These are phyloP conservation scores for Dendrothele bispora DNA, from an alignment of 768 basidiomycete species.

Conservation along the genomic window DNA sequence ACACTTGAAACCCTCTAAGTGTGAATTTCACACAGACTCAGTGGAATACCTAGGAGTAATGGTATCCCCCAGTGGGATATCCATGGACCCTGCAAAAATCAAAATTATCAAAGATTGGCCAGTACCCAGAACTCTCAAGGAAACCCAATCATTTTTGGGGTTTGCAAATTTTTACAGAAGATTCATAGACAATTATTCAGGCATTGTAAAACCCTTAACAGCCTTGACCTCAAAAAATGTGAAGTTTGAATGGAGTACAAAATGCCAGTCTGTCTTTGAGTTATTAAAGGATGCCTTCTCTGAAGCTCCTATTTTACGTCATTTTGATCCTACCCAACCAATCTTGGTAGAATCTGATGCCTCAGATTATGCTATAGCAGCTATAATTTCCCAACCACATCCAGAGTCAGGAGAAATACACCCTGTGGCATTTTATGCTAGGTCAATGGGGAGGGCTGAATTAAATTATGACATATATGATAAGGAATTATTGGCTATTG, in stretches of 20 bases:
- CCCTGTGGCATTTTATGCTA: constrained; percentile 23
- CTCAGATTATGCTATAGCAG: constrained; percentile 15
- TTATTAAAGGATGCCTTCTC: constrained; percentile 14
- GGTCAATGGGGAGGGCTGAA: constrained; percentile 17
- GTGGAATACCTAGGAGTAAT: too few relatives aligned
- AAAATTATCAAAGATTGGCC: too few relatives aligned
- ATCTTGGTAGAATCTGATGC: constrained; percentile 13
- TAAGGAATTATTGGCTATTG: constrained; percentile 35
- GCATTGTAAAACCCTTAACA: too few relatives aligned
- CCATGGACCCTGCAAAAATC: too few relatives aligned
- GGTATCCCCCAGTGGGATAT: too few relatives aligned
- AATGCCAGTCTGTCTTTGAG: constrained; percentile 8
- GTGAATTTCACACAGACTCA: too few relatives aligned
- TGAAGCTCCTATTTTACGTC: constrained; percentile 10
- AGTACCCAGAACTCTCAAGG: too few relatives aligned
- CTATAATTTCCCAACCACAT: constrained; percentile 6
- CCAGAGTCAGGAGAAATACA: constrained; percentile 10
- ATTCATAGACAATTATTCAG: too few relatives aligned
- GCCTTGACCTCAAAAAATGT: too few relatives aligned
- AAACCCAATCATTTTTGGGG: too few relatives aligned
- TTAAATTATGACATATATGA: constrained; percentile 33
- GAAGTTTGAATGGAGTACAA: background rate
- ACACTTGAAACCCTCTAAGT: too few relatives aligned
- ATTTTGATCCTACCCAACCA: constrained; percentile 6
- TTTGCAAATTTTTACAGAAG: too few relatives aligned